phyloP scores from a whole-genome alignment of 768 basidiomycete species.

The Xanthoconium purpureum region DNA sequence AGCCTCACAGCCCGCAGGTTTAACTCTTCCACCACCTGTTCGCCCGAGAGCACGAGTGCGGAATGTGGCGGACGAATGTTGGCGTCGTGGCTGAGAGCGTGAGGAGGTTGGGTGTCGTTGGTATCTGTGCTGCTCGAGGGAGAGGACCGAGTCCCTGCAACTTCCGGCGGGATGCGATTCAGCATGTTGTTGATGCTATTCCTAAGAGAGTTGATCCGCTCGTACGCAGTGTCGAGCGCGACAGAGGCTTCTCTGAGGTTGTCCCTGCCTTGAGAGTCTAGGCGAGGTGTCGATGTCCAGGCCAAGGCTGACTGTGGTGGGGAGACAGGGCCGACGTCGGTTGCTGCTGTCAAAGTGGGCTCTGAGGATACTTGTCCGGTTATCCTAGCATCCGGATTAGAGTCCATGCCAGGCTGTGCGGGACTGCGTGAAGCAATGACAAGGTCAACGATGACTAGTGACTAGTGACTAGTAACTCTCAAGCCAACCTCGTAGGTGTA shows the following conservation, averaged over 20 bases:
- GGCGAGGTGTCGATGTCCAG: conserved; percentile 9
- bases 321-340: conserved; percentile 4
- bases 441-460: not conserved
- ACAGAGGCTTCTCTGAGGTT: conserved; percentile 49
- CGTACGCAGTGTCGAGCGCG: conserved; percentile 54
- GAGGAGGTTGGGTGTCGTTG: conserved; percentile 8
- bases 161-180: conserved; percentile 38
- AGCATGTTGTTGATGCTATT: conserved; percentile 46
- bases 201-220: conserved; percentile 53
- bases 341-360: conserved; percentile 8
- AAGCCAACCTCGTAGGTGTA: not conserved
- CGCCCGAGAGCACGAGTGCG: conserved; percentile 30
- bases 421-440: not conserved
- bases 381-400: conserved; percentile 7
- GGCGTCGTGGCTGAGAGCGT: conserved; percentile 15
- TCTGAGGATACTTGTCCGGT: conserved; percentile 14
- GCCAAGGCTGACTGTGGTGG: conserved; percentile 5
- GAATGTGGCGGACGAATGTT: conserved; percentile 31
- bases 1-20: conserved; percentile 29
- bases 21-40: conserved; percentile 25
- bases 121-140: conserved; percentile 1
- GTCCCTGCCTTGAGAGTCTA: conserved; percentile 30
- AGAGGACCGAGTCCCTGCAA: conserved; percentile 7
- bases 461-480: too few species aligned
- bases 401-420: conserved; percentile 19